phyloP scores from a whole-genome alignment of 352 stramenopile species.

The Pythium insidiosum region DNA sequence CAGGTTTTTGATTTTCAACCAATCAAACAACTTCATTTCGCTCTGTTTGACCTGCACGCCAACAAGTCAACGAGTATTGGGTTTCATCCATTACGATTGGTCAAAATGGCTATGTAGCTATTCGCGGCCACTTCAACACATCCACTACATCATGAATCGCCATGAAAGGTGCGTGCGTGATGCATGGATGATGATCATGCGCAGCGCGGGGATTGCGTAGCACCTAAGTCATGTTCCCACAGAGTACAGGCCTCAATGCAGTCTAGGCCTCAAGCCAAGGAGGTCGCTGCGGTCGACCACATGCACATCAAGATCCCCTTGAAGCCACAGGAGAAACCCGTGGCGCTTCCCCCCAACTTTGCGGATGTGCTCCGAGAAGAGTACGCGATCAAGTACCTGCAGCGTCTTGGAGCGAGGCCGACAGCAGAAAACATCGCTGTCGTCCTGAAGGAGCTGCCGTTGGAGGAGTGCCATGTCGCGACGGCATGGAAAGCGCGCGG shows the following conservation, averaged over 20 bases:
- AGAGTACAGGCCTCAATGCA: constrained; percentile 12
- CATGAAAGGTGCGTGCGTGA: too few relatives aligned
- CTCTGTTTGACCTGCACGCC: too few relatives aligned
- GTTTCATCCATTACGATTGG: too few relatives aligned
- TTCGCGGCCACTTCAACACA: too few relatives aligned
- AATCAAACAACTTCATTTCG: too few relatives aligned
- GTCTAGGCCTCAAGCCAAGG: constrained; percentile 16
- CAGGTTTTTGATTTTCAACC: too few relatives aligned
- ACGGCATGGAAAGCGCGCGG: constrained; percentile 50
- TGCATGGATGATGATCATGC: too few relatives aligned
- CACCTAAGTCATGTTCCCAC: background rate
- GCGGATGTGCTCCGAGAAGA: constrained; percentile 43
- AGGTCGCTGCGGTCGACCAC: constrained; percentile 24
- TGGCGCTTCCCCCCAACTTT: constrained; percentile 28
- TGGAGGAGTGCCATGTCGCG: constrained; percentile 54
- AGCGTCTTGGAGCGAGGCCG: constrained; percentile 39
- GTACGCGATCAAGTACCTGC: constrained; percentile 68
- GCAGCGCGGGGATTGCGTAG: too few relatives aligned
- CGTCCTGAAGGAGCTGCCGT: constrained; percentile 48
- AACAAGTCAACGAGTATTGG: too few relatives aligned
- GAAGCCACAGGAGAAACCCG: constrained; percentile 37
- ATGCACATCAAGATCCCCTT: constrained; percentile 50
- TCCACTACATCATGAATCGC: too few relatives aligned
- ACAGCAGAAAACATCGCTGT: constrained; percentile 50
- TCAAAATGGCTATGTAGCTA: too few relatives aligned